phyloP scores from a whole-genome alignment of 768 basidiomycete species.

The Dictyophora rubrovolvata region DNA sequence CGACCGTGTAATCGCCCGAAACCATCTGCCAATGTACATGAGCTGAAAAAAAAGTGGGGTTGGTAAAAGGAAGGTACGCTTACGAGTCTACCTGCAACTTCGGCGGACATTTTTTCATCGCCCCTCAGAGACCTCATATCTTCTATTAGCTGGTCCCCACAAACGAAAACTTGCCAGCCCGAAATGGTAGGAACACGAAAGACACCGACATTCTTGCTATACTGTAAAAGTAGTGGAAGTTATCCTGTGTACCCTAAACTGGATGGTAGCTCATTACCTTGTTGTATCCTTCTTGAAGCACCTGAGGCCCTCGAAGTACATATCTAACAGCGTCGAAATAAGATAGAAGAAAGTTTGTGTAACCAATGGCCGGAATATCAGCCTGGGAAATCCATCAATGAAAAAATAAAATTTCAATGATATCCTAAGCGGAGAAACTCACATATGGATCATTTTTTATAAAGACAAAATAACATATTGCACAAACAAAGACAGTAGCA shows the following conservation, averaged over 20 bases:
- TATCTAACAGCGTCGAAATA: slow-evolving; percentile 15
- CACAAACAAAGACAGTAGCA: too few species aligned
- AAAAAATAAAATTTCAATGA: too few species aligned
- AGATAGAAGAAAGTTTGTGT: neutral
- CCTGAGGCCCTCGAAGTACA: slow-evolving; percentile 9
- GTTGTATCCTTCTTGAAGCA: slow-evolving; percentile 25
- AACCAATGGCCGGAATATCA: neutral
- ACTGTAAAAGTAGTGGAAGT: neutral
- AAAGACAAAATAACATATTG: too few species aligned
- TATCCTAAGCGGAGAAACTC: too few species aligned
- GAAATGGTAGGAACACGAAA: slow-evolving; percentile 15
- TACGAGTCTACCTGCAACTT: neutral
- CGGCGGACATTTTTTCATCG: slow-evolving; percentile 2
- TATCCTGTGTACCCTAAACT: too few species aligned
- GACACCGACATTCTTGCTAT: slow-evolving; percentile 18
- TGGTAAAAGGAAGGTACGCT: too few species aligned
- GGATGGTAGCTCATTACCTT: slow-evolving; percentile 14
- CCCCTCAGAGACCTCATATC: slow-evolving; percentile 17
- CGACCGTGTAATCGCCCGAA: slow-evolving; percentile 14
- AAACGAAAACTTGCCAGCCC: slow-evolving; percentile 15
- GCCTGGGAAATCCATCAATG: neutral
- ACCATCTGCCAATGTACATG: slow-evolving; percentile 20
- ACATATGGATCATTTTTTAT: too few species aligned
- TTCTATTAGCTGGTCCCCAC: slow-evolving; percentile 14
- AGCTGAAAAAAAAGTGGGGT: neutral